Conservation (phyloP, 345 rosid genomes). For the Garcia nutans region DNA sequence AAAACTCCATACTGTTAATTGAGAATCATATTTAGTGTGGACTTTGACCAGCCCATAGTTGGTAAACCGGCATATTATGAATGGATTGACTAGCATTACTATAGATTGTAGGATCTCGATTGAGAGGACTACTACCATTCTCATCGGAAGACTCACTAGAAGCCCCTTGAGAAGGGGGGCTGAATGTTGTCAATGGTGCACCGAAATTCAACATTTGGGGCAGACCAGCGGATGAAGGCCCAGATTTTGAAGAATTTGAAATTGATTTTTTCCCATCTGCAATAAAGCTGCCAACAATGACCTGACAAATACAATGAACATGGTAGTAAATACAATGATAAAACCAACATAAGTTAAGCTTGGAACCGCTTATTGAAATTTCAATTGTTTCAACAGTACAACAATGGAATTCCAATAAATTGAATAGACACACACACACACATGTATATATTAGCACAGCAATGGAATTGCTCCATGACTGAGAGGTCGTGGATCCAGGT, state of each 20-base stretch:
- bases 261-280: constrained; percentile 56
- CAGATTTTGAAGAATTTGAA: constrained; percentile 44
- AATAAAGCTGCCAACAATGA: constrained; percentile 86
- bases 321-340: background rate
- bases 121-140: constrained; percentile 56
- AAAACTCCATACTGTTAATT: background rate
- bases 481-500: too few species aligned
- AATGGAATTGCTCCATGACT: too few species aligned
- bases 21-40: constrained; percentile 13
- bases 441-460: too few species aligned
- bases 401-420: background rate
- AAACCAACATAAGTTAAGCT: background rate
- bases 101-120: constrained; percentile 41
- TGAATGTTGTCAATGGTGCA: constrained; percentile 42
- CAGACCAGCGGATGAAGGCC: constrained; percentile 44
- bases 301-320: constrained; percentile 39
- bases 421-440: too few species aligned
- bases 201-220: constrained; percentile 63
- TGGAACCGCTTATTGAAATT: background rate
- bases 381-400: background rate
- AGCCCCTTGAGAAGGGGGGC: constrained; percentile 66
- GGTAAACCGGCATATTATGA: constrained; percentile 66
- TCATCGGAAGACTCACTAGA: constrained; percentile 81
- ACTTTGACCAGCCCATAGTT: constrained; percentile 39
- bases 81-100: constrained; percentile 41